Evolutionary conservation across 352 stramenopile species (phyloP), one percentile per base, ranked within the genome.

Genomic region (Pythium periplocum): DNA sequence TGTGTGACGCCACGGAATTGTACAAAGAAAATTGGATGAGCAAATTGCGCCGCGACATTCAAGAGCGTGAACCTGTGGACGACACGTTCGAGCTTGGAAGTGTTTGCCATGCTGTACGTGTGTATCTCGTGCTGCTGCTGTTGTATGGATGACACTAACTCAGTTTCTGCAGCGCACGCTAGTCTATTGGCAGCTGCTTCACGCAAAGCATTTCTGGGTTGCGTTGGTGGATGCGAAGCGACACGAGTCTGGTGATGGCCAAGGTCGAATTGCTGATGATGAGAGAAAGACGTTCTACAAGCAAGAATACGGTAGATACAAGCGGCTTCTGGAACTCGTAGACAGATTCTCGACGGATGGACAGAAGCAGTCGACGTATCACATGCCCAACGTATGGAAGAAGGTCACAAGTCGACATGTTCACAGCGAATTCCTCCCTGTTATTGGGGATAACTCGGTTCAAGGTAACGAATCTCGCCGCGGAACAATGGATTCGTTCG

Each of bases 181-280:
- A 34, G 70, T 67, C 3, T 94, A 83, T 55, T 94, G 83, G 83
- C 74, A 90, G 42, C 41, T 94, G 34, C 68, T 89, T 5, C 83
- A 94, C 35, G 78, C 83, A 34, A 94, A 94, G 52, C 79, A 75
- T 12, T 89, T 90, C 44, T 90, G 78, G 78, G 86, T 75, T 6
- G 71, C 72, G 11, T n/a, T 92, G 2, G 68, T 94, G 33, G 77
- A 90, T 36, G 75, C 74, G 7, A 90, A 89, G 59, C 59, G 68
- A 12, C 70, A 68, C 10, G 55, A 75, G 40, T 65, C 37, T 54
- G 53, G 68, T 0, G 69, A 84, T 51, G 64, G 53, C 10, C 68
- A 61, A 0, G 80, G 76, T 1, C 70, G 73, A 11, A 87, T 90
- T 45, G 32, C 62, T n/a, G 61, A 75, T 1, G 32, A 49, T 4